These are phyloP conservation scores for Ceratobasidium sp. DNA, from an alignment of 1,284 basidiomycete species.

Conservation along the genomic window DNA sequence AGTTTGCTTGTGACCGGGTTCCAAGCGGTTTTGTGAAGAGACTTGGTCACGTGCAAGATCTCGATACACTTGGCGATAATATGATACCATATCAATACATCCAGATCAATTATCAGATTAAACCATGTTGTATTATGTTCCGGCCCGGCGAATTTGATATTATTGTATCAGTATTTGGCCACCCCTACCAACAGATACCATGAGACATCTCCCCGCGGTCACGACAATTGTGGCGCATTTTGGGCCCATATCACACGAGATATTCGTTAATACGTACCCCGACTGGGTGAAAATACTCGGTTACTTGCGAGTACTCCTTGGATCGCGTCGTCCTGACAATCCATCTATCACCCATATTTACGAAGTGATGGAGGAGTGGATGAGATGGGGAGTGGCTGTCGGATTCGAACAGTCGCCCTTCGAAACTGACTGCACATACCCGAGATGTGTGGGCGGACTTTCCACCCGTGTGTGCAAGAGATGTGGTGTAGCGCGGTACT, in stretches of 20 bases:
- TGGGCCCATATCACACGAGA: neutral
- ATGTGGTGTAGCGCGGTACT: neutral
- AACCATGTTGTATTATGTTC: too few relatives aligned
- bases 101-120: too few relatives aligned
- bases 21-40: too few relatives aligned
- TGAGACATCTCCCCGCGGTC: neutral
- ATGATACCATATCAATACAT: too few relatives aligned
- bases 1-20: too few relatives aligned
- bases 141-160: too few relatives aligned
- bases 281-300: slow-evolving; percentile 21
- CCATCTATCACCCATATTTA: neutral
- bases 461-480: slow-evolving; percentile 11
- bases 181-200: neutral
- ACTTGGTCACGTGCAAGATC: too few relatives aligned
- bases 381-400: neutral
- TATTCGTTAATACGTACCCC: slow-evolving; percentile 5
- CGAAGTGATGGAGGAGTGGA: neutral
- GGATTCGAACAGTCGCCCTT: neutral
- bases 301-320: slow-evolving; percentile 2
- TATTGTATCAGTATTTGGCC: too few relatives aligned
- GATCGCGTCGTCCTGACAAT: neutral
- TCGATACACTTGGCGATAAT: too few relatives aligned
- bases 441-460: slow-evolving; percentile 4
- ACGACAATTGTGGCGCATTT: neutral
- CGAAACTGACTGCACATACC: slow-evolving; percentile 5